Percentiles rank a stretch among this genome's conserved stretches.
Conservation (phyloP, 306 rosid species). For the Cucurbita moschata region DNA sequence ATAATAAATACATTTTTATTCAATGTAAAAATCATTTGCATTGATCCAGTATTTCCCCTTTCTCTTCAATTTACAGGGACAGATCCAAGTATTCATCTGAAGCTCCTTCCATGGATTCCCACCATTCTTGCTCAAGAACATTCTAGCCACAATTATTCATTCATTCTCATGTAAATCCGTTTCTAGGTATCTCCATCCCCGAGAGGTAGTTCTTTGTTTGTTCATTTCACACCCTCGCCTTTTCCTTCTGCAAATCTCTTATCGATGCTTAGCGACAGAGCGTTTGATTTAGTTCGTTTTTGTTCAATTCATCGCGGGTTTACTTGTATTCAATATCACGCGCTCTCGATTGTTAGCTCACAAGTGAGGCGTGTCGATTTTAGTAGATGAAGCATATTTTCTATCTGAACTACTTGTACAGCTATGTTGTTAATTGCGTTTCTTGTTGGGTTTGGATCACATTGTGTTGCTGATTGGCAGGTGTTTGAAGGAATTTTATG, state of each 20-base stretch:
- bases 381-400: not conserved
- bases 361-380: not conserved
- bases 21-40: too few species aligned
- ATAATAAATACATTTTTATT: too few species aligned
- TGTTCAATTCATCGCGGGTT: not conserved
- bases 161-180: not conserved
- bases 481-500: slow-evolving; percentile 2
- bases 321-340: not conserved
- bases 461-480: slow-evolving; percentile 10
- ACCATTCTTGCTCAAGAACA: not conserved
- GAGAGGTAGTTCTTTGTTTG: not conserved
- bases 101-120: not conserved
- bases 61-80: too few species aligned
- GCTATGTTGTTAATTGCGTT: not conserved
- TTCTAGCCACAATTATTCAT: not conserved
- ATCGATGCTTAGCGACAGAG: not conserved
- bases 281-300: not conserved
- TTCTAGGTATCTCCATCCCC: not conserved
- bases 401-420: not conserved
- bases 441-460: not conserved
- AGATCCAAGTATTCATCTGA: not conserved
- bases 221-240: not conserved
- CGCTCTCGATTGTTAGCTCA: not conserved
- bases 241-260: not conserved
- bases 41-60: too few species aligned